These are phyloP conservation scores for Geum urbanum DNA, from an alignment of 306 rosid genomes.

Conservation along the genomic window DNA sequence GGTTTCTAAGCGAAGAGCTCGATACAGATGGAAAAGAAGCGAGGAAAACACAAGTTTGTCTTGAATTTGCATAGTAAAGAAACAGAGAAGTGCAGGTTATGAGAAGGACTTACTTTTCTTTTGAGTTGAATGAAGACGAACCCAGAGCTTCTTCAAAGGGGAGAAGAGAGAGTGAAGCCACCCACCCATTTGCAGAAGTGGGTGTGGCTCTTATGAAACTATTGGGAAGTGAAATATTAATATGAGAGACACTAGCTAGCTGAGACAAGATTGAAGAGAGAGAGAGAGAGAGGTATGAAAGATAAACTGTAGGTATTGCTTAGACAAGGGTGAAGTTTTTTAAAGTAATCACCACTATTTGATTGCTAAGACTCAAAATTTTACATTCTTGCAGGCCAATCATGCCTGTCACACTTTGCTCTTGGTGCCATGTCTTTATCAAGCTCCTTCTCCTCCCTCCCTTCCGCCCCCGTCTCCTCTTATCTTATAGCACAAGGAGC, in stretches of 20 bases:
- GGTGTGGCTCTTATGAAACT: slow-evolving; percentile 27
- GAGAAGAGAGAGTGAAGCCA: slow-evolving; percentile 88
- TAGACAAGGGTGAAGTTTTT: slow-evolving; percentile 65
- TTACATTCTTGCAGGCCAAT: slow-evolving; percentile 28
- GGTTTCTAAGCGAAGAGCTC: neutral
- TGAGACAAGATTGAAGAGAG: neutral
- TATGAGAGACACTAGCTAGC: neutral
- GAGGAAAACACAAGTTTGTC: neutral
- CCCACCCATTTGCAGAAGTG: slow-evolving; percentile 63
- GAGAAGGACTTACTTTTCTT: slow-evolving; percentile 54
- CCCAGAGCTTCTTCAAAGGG: slow-evolving; percentile 81
- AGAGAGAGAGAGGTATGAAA: neutral
- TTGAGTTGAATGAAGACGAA: slow-evolving; percentile 63
- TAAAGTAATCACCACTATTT: slow-evolving; percentile 32
- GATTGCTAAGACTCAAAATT: slow-evolving; percentile 29
- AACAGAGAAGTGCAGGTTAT: slow-evolving; percentile 17
- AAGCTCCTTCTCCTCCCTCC: slow-evolving; percentile 19
- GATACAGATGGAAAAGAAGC: neutral
- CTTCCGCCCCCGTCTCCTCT: slow-evolving; percentile 19
- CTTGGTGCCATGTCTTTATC: slow-evolving; percentile 68
- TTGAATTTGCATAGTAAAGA: neutral
- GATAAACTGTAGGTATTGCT: slow-evolving; percentile 41
- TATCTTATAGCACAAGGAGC: slow-evolving; percentile 55
- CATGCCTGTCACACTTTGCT: slow-evolving; percentile 37
- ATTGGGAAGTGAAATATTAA: slow-evolving; percentile 26